phyloP scores from a whole-genome alignment of 2,329 filamentous ascomycete genomes.

The Nigrograna mackinnonii region DNA sequence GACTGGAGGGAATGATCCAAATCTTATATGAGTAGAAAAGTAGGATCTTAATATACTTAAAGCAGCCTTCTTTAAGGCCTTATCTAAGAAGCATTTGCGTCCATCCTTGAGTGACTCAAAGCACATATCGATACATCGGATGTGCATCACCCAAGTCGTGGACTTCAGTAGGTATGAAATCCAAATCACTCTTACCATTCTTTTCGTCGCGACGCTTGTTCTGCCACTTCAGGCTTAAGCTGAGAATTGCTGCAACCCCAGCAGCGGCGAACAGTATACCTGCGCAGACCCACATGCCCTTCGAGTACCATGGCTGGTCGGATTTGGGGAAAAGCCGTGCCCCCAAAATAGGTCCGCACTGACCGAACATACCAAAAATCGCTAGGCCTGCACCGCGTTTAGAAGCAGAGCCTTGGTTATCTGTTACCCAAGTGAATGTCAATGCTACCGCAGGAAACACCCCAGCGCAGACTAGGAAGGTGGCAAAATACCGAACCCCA shows the following conservation, averaged over 20 bases:
- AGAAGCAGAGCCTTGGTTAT: slow-evolving; percentile 71
- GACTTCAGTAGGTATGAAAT: slow-evolving; percentile 1
- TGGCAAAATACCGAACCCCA: slow-evolving; percentile 55
- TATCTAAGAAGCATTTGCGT: too few relatives aligned
- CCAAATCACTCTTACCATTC: slow-evolving; percentile 1
- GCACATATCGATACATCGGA: slow-evolving; percentile 3
- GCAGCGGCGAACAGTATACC: slow-evolving; percentile 43
- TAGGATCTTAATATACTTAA: too few relatives aligned
- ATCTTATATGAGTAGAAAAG: too few relatives aligned
- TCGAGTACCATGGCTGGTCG: slow-evolving; percentile 37
- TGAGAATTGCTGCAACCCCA: slow-evolving; percentile 12
- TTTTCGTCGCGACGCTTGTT: slow-evolving; percentile 1
- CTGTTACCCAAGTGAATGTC: slow-evolving; percentile 70
- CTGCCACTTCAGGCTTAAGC: slow-evolving; percentile 1
- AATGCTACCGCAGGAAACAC: slow-evolving; percentile 72
- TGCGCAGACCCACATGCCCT: slow-evolving; percentile 39
- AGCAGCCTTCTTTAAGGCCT: too few relatives aligned
- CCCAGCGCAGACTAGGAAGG: slow-evolving; percentile 61
- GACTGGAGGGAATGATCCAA: too few relatives aligned
- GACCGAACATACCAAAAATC: slow-evolving; percentile 69
- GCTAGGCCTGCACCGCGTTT: slow-evolving; percentile 69
- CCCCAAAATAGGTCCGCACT: slow-evolving; percentile 42
- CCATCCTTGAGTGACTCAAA: too few relatives aligned
- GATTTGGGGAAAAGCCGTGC: slow-evolving; percentile 36
- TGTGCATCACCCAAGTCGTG: slow-evolving; percentile 1